Evolutionary conservation across 164 flowering plant genomes (phyloP).

Genomic region (Vitis labrusca): DNA sequence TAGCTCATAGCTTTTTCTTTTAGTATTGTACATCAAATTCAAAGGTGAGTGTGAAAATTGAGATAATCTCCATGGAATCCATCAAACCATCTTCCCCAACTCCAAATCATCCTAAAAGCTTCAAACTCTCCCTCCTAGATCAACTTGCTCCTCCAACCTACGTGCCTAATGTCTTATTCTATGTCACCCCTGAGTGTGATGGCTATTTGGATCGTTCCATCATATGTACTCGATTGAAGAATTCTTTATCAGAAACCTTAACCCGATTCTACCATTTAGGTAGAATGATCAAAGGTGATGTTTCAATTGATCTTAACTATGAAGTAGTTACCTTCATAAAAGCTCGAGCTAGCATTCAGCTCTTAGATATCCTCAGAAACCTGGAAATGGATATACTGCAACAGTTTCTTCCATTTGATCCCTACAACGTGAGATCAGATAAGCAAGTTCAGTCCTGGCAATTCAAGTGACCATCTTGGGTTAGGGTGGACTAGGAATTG

Average conservation of each 20-base stretch:
- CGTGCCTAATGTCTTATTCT: neutral
- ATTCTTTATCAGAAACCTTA: constrained; percentile 24
- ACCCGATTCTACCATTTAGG: constrained; percentile 34
- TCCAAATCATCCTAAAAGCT: neutral
- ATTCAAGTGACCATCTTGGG: too few relatives aligned
- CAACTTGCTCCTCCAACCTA: neutral
- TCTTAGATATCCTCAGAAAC: too few relatives aligned
- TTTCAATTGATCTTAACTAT: constrained; percentile 8
- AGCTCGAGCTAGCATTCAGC: too few relatives aligned
- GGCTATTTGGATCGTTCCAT: neutral
- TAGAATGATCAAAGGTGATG: constrained; percentile 20
- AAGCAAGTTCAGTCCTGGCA: too few relatives aligned
- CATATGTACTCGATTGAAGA: constrained; percentile 2
- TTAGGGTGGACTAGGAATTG: too few relatives aligned
- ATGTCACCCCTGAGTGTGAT: neutral
- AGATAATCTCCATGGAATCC: neutral
- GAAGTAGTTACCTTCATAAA: too few relatives aligned
- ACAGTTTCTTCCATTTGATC: too few relatives aligned
- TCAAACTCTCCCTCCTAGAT: constrained; percentile 9
- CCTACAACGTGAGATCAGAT: too few relatives aligned
- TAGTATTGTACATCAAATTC: too few relatives aligned
- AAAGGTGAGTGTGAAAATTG: neutral
- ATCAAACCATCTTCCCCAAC: constrained; percentile 12
- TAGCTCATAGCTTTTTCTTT: too few relatives aligned
- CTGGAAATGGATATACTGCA: too few relatives aligned